phyloP scores from a whole-genome alignment of 2,329 filamentous ascomycete genomes.

The Epichloe amarillans region DNA sequence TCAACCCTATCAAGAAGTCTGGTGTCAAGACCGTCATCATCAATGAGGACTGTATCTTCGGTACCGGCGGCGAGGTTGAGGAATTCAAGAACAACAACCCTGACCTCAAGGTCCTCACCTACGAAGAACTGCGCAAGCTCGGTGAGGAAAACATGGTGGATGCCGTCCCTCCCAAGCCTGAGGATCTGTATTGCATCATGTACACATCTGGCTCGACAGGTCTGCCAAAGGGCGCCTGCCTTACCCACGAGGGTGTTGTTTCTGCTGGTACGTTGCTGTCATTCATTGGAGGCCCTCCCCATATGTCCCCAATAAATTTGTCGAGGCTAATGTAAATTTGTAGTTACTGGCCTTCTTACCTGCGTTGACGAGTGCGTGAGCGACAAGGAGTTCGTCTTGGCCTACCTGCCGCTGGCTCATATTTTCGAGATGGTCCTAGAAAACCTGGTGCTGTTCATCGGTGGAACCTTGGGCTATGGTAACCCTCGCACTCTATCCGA shows the following conservation, averaged over 20 bases:
- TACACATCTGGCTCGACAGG: slow-evolving; percentile 86
- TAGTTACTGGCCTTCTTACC: slow-evolving; percentile 64
- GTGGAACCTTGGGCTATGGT: slow-evolving; percentile 86
- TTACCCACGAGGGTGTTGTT: slow-evolving; percentile 68
- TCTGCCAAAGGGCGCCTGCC: slow-evolving; percentile 73
- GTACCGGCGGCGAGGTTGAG: slow-evolving; percentile 36
- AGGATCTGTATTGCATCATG: slow-evolving; percentile 74
- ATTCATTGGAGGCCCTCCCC: background rate
- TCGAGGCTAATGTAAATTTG: background rate
- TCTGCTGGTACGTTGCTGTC: slow-evolving; percentile 42
- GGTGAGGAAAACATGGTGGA: slow-evolving; percentile 57
- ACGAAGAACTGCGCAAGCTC: slow-evolving; percentile 40
- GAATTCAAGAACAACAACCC: slow-evolving; percentile 43
- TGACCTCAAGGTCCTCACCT: slow-evolving; percentile 38
- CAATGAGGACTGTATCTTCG: slow-evolving; percentile 43
- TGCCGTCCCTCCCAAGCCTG: slow-evolving; percentile 55
- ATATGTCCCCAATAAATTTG: background rate
- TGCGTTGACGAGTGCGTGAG: slow-evolving; percentile 69
- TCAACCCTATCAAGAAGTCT: slow-evolving; percentile 40
- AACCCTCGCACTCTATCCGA: slow-evolving; percentile 83
- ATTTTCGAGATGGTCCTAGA: slow-evolving; percentile 96
- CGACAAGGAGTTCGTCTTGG: slow-evolving; percentile 65
- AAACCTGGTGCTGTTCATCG: slow-evolving; percentile 78
- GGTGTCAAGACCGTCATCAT: slow-evolving; percentile 48
- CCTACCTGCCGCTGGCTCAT: slow-evolving; percentile 87